Base-by-base conservation (phyloP, 495 filamentous ascomycete species). In the Talaromyces liani region DNA sequence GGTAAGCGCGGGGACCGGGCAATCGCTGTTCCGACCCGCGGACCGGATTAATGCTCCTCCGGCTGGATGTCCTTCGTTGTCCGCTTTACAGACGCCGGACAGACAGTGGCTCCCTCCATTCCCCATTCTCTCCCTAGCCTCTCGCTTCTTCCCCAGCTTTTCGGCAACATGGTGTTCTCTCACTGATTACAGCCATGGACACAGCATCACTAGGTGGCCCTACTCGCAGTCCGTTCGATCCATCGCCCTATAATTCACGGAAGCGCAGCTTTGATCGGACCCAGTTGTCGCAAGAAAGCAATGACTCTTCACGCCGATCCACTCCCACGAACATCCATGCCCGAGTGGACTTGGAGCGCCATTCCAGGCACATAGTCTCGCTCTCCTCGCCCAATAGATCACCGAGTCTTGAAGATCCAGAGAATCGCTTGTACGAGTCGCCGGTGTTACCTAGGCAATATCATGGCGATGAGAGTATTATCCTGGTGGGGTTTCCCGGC, bases 401-500 rank as follows among this genome's bases (percentile, higher is more conserved):
- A 2, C 57, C 57, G n/a, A 36, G 29, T 25, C 57, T 34, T 20
- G 57, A 59, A 20, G 29, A 33, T 20, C 29, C 20, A 10, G 57
- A 59, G 18, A 39, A 39, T 24, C 57, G 10, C 57, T 24, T 39
- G 12, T 59, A 34, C 31, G 57, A 39, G 31, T 33, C 57, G 20
- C 57, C 57, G 31, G 24, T 39, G 0, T 24, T 20, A 31, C 9
- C 57, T 2, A 33, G 67, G 25, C 62, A 58, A 34, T 71, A 73
- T 63, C n/a, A 51, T 47, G 12, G 65, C 12, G 64, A 73, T 68
- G 84, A 86, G 2, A 88, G 87, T 1, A 80, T 91, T 55, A 82
- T 90, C 14, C 78, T 91, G 6, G 81, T 91, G n/a, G 88, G 88
- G 41, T 81, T 86, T 56, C 82, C 85, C 36, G 87, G 87, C 3